Evolutionary conservation across 352 stramenopile genomes (phyloP), one percentile per base, ranked within the genome.

Genomic region (Globisporangium irregulare): DNA sequence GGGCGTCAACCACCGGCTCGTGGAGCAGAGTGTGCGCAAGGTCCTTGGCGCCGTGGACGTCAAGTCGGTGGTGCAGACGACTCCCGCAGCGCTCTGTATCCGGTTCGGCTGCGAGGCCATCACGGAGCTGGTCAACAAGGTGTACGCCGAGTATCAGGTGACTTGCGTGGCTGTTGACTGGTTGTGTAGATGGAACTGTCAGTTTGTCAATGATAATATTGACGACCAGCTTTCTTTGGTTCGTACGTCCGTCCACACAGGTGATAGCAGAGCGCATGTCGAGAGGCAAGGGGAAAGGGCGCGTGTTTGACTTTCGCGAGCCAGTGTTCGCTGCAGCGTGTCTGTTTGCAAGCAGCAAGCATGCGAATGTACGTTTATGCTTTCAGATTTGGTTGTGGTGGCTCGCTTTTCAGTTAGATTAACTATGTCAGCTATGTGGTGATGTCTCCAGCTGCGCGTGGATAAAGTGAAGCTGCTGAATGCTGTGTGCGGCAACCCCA

Each of bases 81-180:
- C 80, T 2, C 77, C 82, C 4, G 68, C 79, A 5, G 79, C 82
- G 8, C 72, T 93, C 8, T 93, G 85, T 56, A 88, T 93, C 66
- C 85, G 87, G 27, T 88, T 90, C 41, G 85, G 85, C 48, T 93
- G 85, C 48, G 79, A 86, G 46, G 74, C 69, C 20, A 82, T 93
- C 60, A 80, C 80, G 18, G 82, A 91, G 67, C 78, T 86, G 55
- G 83, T 91, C 6, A 69, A 74, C 24, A 79, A 76, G 56, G 82
- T 93, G 43, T 71, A 86, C 59, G 73, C 73, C 32, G 80, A 89
- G 62, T 92, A 92, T 66, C 73, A 82, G 67, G 62, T 67, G 25
- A 50, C 15, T 50, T 50, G 6, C 43, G 43, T 22, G 22, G 43
- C 43, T n/a, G 14, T 53, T 20, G 9, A 1, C 32, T 24, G 34